Evolutionary conservation across 192 early-diverging fungal genomes (phyloP), one percentile per base, ranked within the genome.

Genomic region (Mortierella antarctica): DNA sequence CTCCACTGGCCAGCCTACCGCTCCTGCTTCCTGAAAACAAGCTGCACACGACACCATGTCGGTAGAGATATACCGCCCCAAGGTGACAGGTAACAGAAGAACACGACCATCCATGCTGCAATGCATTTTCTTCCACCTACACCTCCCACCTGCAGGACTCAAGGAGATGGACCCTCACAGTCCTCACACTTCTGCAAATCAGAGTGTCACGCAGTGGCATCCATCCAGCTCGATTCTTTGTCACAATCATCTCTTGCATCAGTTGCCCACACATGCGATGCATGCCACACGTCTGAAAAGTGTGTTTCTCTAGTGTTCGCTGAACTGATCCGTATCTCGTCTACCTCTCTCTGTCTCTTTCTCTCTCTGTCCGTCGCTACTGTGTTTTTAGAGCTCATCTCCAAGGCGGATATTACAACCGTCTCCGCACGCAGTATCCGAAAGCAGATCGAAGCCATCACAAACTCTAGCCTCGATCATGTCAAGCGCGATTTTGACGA

Each of bases 391-490:
- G 76, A 80, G 12, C 76, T 80, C 20, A 72, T 80, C 46, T 46
- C 55, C 11, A 23, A 67, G 59, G 69, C 83, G 15, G 83, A 85
- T 70, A 75, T 82, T 45, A 72, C 83, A 3, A 68, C 74, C 13
- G 74, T 85, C 2, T 77, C 78, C 7, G 78, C 83, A 14, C 75
- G 81, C 44, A 53, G 65, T 14, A 75, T 85, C 56, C 69, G 83
- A 45, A 74, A 67, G 39, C 47, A 78, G 63, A 59, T 85, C 49
- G 83, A 85, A 40, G 23, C 65, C 41, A 42, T 73, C 50, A 67
- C 63, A 44, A 70, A 62, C 55, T 66, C 67, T 20, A 69, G 55
- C 18, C 67, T 85, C 6, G 57, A 48, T 6, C 39, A 60, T 18
- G 50, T 82, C 18, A 82, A 85, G 62, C 62, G 66, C 3, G 57